These are phyloP conservation scores for Linnemannia schmuckeri DNA, from an alignment of 192 early-diverging fungal species.

Conservation along the genomic window DNA sequence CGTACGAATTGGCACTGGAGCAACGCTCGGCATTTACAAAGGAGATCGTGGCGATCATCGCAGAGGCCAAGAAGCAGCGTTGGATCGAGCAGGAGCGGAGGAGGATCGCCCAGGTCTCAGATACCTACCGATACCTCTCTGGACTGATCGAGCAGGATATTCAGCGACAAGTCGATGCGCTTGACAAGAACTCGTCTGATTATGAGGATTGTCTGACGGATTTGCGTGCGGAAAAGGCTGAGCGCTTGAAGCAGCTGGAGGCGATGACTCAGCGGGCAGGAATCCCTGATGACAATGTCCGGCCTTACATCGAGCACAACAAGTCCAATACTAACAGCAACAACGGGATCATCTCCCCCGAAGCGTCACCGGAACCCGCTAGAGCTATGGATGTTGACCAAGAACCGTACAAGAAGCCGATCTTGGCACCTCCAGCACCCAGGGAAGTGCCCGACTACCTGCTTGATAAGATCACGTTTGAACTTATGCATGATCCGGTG, in stretches of 20 bases:
- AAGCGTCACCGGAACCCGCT: slow-evolving; percentile 21
- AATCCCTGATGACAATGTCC: slow-evolving; percentile 48
- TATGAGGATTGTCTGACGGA: slow-evolving; percentile 23
- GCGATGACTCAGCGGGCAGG: slow-evolving; percentile 57
- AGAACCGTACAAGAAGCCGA: not conserved
- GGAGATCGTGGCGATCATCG: slow-evolving; percentile 72
- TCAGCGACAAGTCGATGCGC: slow-evolving; percentile 45
- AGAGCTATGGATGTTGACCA: not conserved
- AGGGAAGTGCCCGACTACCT: slow-evolving; percentile 72
- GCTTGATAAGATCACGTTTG: slow-evolving; percentile 81
- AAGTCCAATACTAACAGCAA: slow-evolving; percentile 34
- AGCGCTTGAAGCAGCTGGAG: slow-evolving; percentile 43
- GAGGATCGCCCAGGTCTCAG: slow-evolving; percentile 67
- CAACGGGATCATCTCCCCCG: not conserved
- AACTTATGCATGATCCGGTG: slow-evolving; percentile 87
- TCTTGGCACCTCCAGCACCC: not conserved
- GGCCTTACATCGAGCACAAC: slow-evolving; percentile 68
- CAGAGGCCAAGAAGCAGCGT: slow-evolving; percentile 74
- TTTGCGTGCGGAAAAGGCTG: slow-evolving; percentile 24
- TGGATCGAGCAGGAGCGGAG: slow-evolving; percentile 76
- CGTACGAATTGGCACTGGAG: slow-evolving; percentile 72
- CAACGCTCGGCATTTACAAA: slow-evolving; percentile 69
- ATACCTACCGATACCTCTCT: slow-evolving; percentile 74
- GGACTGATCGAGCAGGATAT: slow-evolving; percentile 72
- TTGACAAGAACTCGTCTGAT: slow-evolving; percentile 25